Evolutionary conservation across 768 basidiomycete genomes (phyloP), one percentile per base, ranked within the genome.

Genomic region (Leccinum subtestaceum): DNA sequence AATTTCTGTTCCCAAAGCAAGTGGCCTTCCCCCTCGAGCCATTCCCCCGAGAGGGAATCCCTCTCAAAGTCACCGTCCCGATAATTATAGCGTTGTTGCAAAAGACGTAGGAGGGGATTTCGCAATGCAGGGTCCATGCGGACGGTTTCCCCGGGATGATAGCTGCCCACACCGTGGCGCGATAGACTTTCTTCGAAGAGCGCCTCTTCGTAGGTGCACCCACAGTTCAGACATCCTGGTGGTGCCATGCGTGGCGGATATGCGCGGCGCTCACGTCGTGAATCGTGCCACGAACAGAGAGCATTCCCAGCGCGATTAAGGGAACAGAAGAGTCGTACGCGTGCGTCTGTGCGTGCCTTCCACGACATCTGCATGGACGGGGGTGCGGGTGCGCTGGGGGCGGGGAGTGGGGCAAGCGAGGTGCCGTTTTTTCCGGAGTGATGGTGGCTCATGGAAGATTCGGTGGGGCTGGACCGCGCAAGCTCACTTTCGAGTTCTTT

Each of bases 251-350:
- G 84, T 10, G 92, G 90, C 4, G 91, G 89, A 65, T 81, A 84
- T 0, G 80, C 79, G 9, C 92, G 83, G 31, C 92, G 86, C 74
- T 94, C 91, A 29, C 91, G 84, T 49, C 91, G 81, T 2, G 91
- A 91, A 72, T 94, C 92, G 67, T 94, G 91, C 91, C 91, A 94
- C 4, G 92, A 87, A 70, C 91, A 93, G 36, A 93, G 81, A 1
- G 91, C 91, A 64, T 94, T 94, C 32, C 92, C 92, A 0, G 91
- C 91, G 53, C 92, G 84, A 72, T 94, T 93, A 31, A 90, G 77
- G 4, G 91, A 88, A 71, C 91, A 94, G 74, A 86, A 88, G 47
- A 84, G 77, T 56, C 83, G 83, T 62, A 78, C 76, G 38, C 92
- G 88, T 5, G 87, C 83, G 21, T 89, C 86, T 1, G 89, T 93